Percentiles rank a stretch among this genome's conserved stretches.
These are phyloP conservation scores for Cryptococcus sp. DNA, from an alignment of 1,284 basidiomycete species.

Conservation along the genomic window DNA sequence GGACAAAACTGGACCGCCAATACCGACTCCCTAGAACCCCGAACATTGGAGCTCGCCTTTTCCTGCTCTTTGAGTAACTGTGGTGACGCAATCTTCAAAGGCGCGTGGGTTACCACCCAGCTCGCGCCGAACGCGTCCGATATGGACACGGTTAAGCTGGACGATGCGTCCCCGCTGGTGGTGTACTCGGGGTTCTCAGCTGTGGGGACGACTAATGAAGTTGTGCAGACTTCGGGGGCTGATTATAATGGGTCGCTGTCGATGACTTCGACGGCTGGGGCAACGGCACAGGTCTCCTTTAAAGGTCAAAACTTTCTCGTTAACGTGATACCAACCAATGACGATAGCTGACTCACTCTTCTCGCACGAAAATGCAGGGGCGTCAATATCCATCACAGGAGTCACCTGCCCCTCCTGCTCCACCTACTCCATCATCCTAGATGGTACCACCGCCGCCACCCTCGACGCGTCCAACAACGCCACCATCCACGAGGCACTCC, in stretches of 20 bases:
- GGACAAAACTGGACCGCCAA: slow-evolving; percentile 16
- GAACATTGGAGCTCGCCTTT: slow-evolving; percentile 15
- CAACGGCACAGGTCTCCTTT: slow-evolving; percentile 30
- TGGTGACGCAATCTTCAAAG: slow-evolving; percentile 8
- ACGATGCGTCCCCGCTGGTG: slow-evolving; percentile 22
- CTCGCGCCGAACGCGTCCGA: slow-evolving; percentile 8
- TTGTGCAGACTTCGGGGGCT: slow-evolving; percentile 2
- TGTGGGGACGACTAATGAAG: slow-evolving; percentile 5
- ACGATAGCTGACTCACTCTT: background rate
- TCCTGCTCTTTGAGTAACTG: slow-evolving; percentile 4
- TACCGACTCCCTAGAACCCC: slow-evolving; percentile 8
- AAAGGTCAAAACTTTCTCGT: slow-evolving; percentile 18
- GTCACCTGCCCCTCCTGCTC: slow-evolving; percentile 20
- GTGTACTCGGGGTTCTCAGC: slow-evolving; percentile 25
- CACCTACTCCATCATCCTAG: slow-evolving; percentile 15
- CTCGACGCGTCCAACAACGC: slow-evolving; percentile 18
- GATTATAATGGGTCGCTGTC: slow-evolving; percentile 30
- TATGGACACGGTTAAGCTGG: slow-evolving; percentile 15
- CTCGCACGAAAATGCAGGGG: slow-evolving; percentile 13
- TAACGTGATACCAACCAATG: background rate
- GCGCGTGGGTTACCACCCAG: slow-evolving; percentile 16
- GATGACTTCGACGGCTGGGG: slow-evolving; percentile 25
- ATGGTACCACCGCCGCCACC: slow-evolving; percentile 19
- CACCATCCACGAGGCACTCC: slow-evolving; percentile 20
- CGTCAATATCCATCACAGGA: slow-evolving; percentile 24